Evolutionary conservation across 176 grass and related monocot genomes (phyloP).

Genomic region (Melocanna baccifera): DNA sequence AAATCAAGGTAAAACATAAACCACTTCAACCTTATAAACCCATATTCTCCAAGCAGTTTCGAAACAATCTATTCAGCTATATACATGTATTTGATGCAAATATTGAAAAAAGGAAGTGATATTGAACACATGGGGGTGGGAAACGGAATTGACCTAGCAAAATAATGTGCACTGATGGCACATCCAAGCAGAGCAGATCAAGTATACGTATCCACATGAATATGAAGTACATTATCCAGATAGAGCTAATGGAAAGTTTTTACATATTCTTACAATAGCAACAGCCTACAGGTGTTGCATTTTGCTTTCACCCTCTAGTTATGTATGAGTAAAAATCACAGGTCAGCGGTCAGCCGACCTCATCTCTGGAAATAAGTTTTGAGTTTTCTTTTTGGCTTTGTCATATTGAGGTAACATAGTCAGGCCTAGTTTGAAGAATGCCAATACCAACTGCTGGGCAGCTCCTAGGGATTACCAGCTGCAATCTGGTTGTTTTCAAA

Average conservation of each 20-base stretch:
- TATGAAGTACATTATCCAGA: background rate
- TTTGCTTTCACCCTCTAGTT: background rate
- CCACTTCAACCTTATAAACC: background rate
- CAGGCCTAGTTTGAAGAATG: background rate
- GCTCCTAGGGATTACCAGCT: background rate
- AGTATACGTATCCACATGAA: constrained; percentile 8
- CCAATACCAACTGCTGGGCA: background rate
- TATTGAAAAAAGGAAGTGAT: constrained; percentile 7
- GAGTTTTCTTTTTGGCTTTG: background rate
- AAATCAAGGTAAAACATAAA: constrained; percentile 35
- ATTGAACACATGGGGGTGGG: background rate
- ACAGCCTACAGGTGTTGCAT: background rate
- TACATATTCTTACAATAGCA: background rate
- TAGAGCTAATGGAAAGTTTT: background rate
- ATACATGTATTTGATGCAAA: background rate
- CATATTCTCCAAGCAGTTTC: constrained; percentile 17
- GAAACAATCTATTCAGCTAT: background rate
- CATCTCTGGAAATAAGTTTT: background rate
- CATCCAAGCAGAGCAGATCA: background rate
- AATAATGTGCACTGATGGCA: background rate
- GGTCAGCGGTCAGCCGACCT: background rate
- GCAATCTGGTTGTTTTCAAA: background rate
- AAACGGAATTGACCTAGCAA: background rate
- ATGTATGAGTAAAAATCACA: background rate
- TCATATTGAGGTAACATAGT: background rate